Base-by-base conservation (phyloP, 2,329 filamentous ascomycete species). In the Tolypocladium ophioglossoides region DNA sequence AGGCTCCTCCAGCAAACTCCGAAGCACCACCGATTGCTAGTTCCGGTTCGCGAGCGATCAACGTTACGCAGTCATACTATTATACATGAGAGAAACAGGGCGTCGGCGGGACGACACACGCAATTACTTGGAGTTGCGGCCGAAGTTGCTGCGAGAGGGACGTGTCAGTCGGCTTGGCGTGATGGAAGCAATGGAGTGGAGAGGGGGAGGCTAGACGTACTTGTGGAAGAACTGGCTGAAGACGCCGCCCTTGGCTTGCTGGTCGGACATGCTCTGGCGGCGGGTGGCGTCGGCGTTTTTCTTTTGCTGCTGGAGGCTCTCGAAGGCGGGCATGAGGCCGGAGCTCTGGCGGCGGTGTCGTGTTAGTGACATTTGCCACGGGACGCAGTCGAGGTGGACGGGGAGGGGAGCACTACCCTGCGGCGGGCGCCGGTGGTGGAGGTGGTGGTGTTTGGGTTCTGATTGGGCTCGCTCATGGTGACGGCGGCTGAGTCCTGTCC, bases 151-250 rank as follows among this genome's bases (percentile, higher is more conserved):
- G 12, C 7, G 40, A 50, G 11, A 22, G 35, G 32, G 48, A 10
- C 18, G 18, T 14, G 27, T 48, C 27, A 48, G 44, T 14, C 2
- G 9, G 9, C 24, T 32, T 7, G 39, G 11, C 39, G 3, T 11
- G 9, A 9, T 11, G 44, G 11, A 20, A 3, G 8, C 16, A 9
- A 11, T 16, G 7, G 9, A 7, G 44, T 24, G 16, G 30, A 12
- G 9, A 7, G 44, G 41, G 16, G 30, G 9, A 30, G 27, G 20
- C 32, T 48, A 44, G 14, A 63, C 77, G 52, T 66, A 83, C 79
- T 75, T 80, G 60, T 80, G 73, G 76, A 81, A 83, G 70, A 82
- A 74, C 57, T 74, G 71, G 53, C 76, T 77, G 52, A 83, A 68
- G 57, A 82, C 67, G 41, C 79, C 79, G 1, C 72, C 63, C 51